phyloP scores from a whole-genome alignment of 108 stramenopile genomes.

The Pseudonitzschia delicatissima region DNA sequence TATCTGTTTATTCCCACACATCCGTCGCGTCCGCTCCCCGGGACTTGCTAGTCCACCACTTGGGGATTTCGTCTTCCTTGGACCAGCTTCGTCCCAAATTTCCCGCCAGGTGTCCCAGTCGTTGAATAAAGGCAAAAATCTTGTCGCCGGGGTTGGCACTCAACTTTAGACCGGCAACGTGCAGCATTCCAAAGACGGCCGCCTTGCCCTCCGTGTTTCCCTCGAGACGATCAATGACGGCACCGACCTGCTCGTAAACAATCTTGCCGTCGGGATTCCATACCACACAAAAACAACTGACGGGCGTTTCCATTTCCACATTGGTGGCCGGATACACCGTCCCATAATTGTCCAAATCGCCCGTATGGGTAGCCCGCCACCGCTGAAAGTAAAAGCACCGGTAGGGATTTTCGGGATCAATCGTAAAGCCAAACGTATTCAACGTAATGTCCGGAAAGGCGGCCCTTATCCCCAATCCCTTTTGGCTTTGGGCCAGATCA shows the following conservation, averaged over 20 bases:
- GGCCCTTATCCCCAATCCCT: slow-evolving; percentile 27
- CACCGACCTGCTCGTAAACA: slow-evolving; percentile 37
- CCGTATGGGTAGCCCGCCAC: slow-evolving; percentile 32
- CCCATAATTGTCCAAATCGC: slow-evolving; percentile 6
- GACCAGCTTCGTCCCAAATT: slow-evolving; percentile 11
- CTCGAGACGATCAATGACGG: slow-evolving; percentile 47
- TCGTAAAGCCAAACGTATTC: slow-evolving; percentile 48
- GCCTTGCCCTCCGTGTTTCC: slow-evolving; percentile 47
- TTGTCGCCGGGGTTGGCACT: slow-evolving; percentile 16
- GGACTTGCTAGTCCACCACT: slow-evolving; percentile 51
- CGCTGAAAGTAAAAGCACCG: slow-evolving; percentile 49
- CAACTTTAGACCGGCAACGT: slow-evolving; percentile 26
- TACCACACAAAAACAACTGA: slow-evolving; percentile 4
- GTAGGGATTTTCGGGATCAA: slow-evolving; percentile 53
- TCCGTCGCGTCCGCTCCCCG: slow-evolving; percentile 44
- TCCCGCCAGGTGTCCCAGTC: slow-evolving; percentile 18
- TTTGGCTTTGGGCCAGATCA: slow-evolving; percentile 33
- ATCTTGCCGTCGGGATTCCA: slow-evolving; percentile 24
- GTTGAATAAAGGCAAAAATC: slow-evolving; percentile 40
- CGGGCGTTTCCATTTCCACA: slow-evolving; percentile 12
- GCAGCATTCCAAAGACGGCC: slow-evolving; percentile 37
- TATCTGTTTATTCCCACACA: background rate
- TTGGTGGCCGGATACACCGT: slow-evolving; percentile 14
- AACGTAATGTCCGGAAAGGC: slow-evolving; percentile 53
- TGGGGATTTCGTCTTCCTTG: slow-evolving; percentile 46